Conservation (phyloP, 305 asterid genomes). For the Fraxinus latifolia region DNA sequence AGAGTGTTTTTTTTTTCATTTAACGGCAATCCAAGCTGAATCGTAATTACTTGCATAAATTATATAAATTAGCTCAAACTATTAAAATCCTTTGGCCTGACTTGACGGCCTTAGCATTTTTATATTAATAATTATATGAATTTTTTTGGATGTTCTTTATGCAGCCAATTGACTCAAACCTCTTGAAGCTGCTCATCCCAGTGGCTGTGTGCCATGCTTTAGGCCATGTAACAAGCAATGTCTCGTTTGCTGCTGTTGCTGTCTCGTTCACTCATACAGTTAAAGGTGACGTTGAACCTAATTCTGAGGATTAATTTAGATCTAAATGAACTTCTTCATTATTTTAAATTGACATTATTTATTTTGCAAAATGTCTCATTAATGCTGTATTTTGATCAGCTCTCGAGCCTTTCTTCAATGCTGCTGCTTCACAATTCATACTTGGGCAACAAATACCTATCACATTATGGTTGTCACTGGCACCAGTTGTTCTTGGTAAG, state of each 20-base stretch:
- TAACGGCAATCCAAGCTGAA: background rate
- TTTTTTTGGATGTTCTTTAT: background rate
- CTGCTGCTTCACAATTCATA: conserved; percentile 91
- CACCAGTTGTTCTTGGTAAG: conserved; percentile 93
- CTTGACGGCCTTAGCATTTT: background rate
- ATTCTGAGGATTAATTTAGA: background rate
- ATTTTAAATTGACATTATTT: background rate
- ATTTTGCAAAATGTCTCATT: background rate
- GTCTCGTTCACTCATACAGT: conserved; percentile 97
- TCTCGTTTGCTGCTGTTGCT: conserved; percentile 89
- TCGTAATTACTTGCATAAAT: background rate
- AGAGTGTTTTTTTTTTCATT: conserved; percentile 35
- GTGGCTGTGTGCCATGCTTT: background rate
- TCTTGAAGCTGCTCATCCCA: background rate
- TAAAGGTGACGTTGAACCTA: conserved; percentile 51
- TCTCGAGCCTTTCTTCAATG: conserved; percentile 98
- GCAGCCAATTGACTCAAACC: background rate
- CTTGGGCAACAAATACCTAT: conserved; percentile 88
- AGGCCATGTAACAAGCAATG: background rate
- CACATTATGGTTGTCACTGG: conserved; percentile 80
- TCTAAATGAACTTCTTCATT: background rate
- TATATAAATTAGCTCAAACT: background rate
- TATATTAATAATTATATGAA: background rate
- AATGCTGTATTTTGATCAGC: conserved; percentile 47
- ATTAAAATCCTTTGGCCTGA: background rate